phyloP scores from a whole-genome alignment of 371 early-diverging fungal species.

The Rhizopus stolonifer region DNA sequence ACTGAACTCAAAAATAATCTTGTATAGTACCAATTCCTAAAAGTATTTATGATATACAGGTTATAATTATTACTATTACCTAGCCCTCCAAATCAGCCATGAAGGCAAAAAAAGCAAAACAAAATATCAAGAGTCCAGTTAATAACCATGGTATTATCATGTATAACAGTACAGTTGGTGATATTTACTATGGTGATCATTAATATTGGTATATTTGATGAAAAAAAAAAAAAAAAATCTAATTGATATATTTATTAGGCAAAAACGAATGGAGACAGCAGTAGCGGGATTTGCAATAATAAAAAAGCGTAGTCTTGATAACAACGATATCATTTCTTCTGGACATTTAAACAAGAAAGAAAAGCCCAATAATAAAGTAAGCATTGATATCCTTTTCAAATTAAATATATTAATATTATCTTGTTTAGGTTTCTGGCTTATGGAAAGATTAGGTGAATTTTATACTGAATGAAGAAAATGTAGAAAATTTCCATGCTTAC shows the following conservation, averaged over 20 bases:
- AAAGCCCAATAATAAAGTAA: constrained; percentile 6
- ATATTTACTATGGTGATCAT: not conserved
- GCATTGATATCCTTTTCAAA: not conserved
- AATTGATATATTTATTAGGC: constrained; percentile 3
- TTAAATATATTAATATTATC: not conserved
- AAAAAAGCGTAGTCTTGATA: constrained; percentile 1
- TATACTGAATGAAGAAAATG: constrained; percentile 2
- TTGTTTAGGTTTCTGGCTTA: constrained; percentile 3
- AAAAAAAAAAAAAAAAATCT: constrained; percentile 2
- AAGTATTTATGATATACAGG: not conserved
- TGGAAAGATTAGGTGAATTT: constrained; percentile 10
- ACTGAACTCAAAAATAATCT: not conserved
- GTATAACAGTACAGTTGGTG: too few relatives aligned
- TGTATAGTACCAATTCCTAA: constrained; percentile 1
- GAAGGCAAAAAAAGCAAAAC: constrained; percentile 9
- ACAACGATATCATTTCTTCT: too few relatives aligned
- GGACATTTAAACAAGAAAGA: too few relatives aligned
- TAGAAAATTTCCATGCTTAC: constrained; percentile 2
- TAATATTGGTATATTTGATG: constrained; percentile 1
- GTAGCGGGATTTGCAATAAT: constrained; percentile 1
- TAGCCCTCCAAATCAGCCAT: constrained; percentile 4
- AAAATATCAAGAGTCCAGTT: constrained; percentile 2
- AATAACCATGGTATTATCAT: constrained; percentile 3
- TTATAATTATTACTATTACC: constrained; percentile 1
- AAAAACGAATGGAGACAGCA: constrained; percentile 1